Percentiles rank a stretch among this genome's conserved stretches.
Conservation (phyloP, 176 grass and related monocot genomes). For the Elymus sibiricus region DNA sequence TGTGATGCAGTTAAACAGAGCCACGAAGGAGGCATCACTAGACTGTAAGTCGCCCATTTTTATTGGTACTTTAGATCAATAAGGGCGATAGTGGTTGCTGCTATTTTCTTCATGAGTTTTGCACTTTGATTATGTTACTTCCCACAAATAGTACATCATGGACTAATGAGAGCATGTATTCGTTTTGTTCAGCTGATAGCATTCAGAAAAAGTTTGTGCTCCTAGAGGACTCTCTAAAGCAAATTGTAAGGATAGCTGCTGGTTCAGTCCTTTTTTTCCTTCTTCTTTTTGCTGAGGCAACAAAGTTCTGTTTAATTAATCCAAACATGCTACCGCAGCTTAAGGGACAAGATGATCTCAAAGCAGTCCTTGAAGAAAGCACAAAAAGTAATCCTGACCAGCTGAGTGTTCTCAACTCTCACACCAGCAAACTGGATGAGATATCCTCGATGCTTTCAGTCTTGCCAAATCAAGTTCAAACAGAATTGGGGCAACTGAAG, state of each 20-base stretch:
- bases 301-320: slow-evolving; percentile 9
- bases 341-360: slow-evolving; percentile 77
- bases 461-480: slow-evolving; percentile 51
- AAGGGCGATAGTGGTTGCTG: not conserved
- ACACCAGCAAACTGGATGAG: slow-evolving; percentile 57
- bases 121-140: not conserved
- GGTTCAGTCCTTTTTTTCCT: slow-evolving; percentile 6
- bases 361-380: slow-evolving; percentile 47
- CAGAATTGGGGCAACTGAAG: slow-evolving; percentile 52
- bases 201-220: slow-evolving; percentile 65
- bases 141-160: not conserved
- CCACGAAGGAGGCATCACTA: slow-evolving; percentile 79
- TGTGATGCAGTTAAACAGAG: slow-evolving; percentile 80
- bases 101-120: slow-evolving; percentile 25
- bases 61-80: not conserved
- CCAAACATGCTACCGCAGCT: slow-evolving; percentile 40
- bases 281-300: not conserved
- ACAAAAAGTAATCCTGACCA: slow-evolving; percentile 47
- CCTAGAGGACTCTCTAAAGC: slow-evolving; percentile 59
- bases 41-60: slow-evolving; percentile 58
- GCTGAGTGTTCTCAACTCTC: slow-evolving; percentile 36
- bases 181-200: slow-evolving; percentile 54
- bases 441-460: slow-evolving; percentile 54
- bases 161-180: slow-evolving; percentile 20
- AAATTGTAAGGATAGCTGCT: slow-evolving; percentile 63